phyloP scores from a whole-genome alignment of 2,329 filamentous ascomycete genomes.

The Lojkania enalia region DNA sequence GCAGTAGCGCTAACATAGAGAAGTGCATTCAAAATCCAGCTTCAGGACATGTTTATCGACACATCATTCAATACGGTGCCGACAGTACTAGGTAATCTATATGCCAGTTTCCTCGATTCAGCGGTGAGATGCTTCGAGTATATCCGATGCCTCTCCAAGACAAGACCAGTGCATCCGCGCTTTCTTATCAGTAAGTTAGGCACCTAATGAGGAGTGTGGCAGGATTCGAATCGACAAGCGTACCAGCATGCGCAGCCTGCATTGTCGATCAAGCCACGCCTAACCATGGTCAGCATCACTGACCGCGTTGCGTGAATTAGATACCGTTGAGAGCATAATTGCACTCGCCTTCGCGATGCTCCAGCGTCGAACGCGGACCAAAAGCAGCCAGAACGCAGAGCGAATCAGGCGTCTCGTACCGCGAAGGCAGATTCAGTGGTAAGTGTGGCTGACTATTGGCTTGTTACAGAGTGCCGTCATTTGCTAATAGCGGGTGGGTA shows the following conservation, averaged over 20 bases:
- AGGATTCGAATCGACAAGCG: constrained; percentile 18
- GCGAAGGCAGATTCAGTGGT: constrained; percentile 65
- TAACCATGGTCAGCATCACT: constrained; percentile 20
- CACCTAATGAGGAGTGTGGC: constrained; percentile 15
- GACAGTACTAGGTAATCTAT: constrained; percentile 74
- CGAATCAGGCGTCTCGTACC: constrained; percentile 55
- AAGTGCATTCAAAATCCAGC: constrained; percentile 77
- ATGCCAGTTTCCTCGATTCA: constrained; percentile 73
- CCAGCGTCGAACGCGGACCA: constrained; percentile 54
- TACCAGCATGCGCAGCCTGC: constrained; percentile 19
- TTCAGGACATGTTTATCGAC: constrained; percentile 82
- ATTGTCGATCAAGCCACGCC: constrained; percentile 25
- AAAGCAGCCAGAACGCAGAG: constrained; percentile 53
- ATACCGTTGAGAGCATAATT: constrained; percentile 67
- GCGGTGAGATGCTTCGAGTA: constrained; percentile 73
- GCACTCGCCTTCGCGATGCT: constrained; percentile 67
- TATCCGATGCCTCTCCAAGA: constrained; percentile 59
- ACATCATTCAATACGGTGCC: constrained; percentile 71
- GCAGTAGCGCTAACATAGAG: constrained; percentile 21
- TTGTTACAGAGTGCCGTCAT: constrained; percentile 24
- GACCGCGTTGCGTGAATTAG: constrained; percentile 42
- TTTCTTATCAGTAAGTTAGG: constrained; percentile 62
- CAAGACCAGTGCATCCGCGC: constrained; percentile 58
- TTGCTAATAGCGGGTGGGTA: constrained; percentile 43
- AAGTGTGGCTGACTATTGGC: constrained; percentile 44